These are phyloP conservation scores for Pseudozyma hubeiensis DNA, from an alignment of 1,284 basidiomycete species.

Conservation along the genomic window DNA sequence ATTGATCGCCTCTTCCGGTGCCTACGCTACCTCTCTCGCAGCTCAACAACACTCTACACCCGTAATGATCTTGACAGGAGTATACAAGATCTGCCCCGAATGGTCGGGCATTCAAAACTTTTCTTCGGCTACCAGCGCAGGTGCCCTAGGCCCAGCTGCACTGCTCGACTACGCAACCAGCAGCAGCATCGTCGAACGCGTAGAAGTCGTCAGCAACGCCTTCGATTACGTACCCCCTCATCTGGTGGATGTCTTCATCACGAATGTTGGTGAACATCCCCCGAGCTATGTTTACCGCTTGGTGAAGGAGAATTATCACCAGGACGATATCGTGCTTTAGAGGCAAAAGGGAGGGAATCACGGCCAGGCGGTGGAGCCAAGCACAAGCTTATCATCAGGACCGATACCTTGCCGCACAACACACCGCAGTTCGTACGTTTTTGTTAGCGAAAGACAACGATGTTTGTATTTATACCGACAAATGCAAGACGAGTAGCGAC, in stretches of 20 bases:
- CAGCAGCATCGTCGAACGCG: slow-evolving; percentile 77
- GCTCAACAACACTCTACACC: slow-evolving; percentile 93
- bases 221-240: slow-evolving; percentile 95
- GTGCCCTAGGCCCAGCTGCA: slow-evolving; percentile 67
- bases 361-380: too few relatives aligned
- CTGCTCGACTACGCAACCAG: slow-evolving; percentile 70
- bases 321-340: slow-evolving; percentile 54
- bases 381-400: too few relatives aligned
- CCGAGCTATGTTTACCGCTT: slow-evolving; percentile 67
- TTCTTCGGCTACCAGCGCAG: slow-evolving; percentile 7
- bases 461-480: too few relatives aligned
- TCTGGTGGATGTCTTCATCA: slow-evolving; percentile 91
- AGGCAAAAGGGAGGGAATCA: not conserved
- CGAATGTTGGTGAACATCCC: slow-evolving; percentile 76
- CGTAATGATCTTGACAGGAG: slow-evolving; percentile 91
- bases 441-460: too few relatives aligned
- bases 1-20: slow-evolving; percentile 87
- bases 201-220: slow-evolving; percentile 89
- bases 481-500: too few relatives aligned
- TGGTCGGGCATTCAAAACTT: slow-evolving; percentile 77
- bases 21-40: slow-evolving; percentile 84
- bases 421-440: too few relatives aligned
- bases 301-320: slow-evolving; percentile 66
- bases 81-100: slow-evolving; percentile 93
- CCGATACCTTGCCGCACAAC: too few relatives aligned